Base-by-base conservation (phyloP, 1,139 yeast species). In the Blastobotrys buckinghamii region DNA sequence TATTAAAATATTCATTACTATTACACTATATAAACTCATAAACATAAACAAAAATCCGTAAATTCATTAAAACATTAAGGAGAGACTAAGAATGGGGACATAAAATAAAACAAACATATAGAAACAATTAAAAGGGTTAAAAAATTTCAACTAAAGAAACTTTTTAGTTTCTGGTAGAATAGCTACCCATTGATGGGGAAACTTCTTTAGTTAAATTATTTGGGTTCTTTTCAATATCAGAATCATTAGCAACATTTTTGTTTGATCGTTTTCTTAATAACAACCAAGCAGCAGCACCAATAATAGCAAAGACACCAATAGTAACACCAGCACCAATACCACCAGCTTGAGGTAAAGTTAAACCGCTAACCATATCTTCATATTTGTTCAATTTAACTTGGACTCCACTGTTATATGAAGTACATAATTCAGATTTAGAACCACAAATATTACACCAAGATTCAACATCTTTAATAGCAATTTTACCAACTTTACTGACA, bases 241-340 rank as follows among this genome's bases (percentile, higher is more conserved):
- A 42, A 27, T n/a, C 32, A n/a, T n/a, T n/a, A n/a, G n/a, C n/a
- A 29, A 40, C 39, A 36, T 30, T 15, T 20, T 16, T 35, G 24
- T 43, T 36, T 41, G 47, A 46, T 40, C 50, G 42, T 15, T 29
- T 29, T 17, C 46, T 44, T 17, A 48, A 46, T 15, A 47, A 15
- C 35, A 53, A 44, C 46, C 29, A 53, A 29, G 46, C 50, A 7
- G 41, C 20, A 16, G 50, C 53, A 39, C 58, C 65, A 20, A 46
- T 50, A 30, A 60, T 39, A 19, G 65, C 53, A 53, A 70, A 55
- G 5, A 70, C 75, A 49, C 71, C 73, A 46, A 73, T 58, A 22
- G 76, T 73, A 40, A 70, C 73, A 58, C 76, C 77, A n/a, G 77
- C 77, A 46, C 77, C 77, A 53, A 73, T 72, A 50, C 77, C 77